phyloP scores from a whole-genome alignment of 257 asterid species.

The Coffea eugenioides region DNA sequence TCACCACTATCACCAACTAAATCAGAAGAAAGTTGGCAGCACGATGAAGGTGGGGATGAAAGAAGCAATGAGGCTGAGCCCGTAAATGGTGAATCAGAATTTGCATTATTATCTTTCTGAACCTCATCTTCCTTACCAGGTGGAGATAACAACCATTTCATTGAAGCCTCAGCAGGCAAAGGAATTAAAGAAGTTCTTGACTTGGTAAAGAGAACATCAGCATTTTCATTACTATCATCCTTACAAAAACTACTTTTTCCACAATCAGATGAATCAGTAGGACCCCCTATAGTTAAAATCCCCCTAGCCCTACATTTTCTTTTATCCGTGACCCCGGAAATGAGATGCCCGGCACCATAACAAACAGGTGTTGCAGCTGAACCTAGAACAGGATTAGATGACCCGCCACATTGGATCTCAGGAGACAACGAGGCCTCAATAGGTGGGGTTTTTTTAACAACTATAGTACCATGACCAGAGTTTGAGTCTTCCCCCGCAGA shows the following conservation, averaged over 20 bases:
- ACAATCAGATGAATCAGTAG: conserved; percentile 20
- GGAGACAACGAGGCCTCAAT: conserved; percentile 83
- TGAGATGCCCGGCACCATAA: conserved; percentile 74
- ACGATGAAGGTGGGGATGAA: conserved; percentile 32
- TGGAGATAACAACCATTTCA: conserved; percentile 61
- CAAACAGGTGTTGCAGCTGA: conserved; percentile 65
- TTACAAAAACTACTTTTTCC: conserved; percentile 20
- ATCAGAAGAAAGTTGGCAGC: conserved; percentile 29
- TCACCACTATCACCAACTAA: conserved; percentile 24
- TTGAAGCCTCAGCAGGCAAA: conserved; percentile 57
- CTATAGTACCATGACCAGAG: conserved; percentile 8
- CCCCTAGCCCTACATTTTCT: conserved; percentile 79
- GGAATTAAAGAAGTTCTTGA: conserved; percentile 46
- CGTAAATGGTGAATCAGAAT: conserved; percentile 16
- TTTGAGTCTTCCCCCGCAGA: conserved; percentile 23
- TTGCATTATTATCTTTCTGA: conserved; percentile 21
- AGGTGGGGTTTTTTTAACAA: conserved; percentile 64
- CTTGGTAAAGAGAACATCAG: conserved; percentile 13
- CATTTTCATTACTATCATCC: conserved; percentile 19
- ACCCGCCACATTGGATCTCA: conserved; percentile 55
- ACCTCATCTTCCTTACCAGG: conserved; percentile 25
- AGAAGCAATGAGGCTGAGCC: conserved; percentile 23
- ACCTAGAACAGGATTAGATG: conserved; percentile 28
- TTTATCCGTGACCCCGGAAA: conserved; percentile 74
- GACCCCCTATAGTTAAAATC: conserved; percentile 47